Evolutionary conservation across 2,329 filamentous ascomycete genomes (phyloP), one percentile per base, ranked within the genome.

Genomic region (Sporothrix humicola): DNA sequence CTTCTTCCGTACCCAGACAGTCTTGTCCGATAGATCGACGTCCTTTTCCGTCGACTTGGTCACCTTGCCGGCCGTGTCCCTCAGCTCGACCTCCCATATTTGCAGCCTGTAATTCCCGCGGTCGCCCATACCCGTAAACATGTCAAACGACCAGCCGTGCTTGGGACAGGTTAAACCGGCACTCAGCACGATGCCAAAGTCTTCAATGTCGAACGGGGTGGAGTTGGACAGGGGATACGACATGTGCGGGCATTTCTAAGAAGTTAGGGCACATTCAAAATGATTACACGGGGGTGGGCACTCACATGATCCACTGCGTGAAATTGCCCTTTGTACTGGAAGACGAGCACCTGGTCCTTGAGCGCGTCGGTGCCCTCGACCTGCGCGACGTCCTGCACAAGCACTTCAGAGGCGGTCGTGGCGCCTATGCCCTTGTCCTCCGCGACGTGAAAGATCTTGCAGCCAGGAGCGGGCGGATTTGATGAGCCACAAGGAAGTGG

Each of bases 101-200:
- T 85, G 85, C 10, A 93, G 82, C 74, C 82, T 86, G 78, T 93
- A 93, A 63, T 81, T 87, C 0, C 87, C 90, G 0, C 90, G 85
- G 78, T 93, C 91, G 0, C 85, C 85, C 77, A 83, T 83, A 0
- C 91, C 91, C 0, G 90, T 88, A 71, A 89, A 87, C 2, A 93
- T 77, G 78, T 93, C 91, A 79, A 93, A 93, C 0, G 89, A 90
- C 91, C 91, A 93, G 4, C 84, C 88, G 75, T 93, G 91, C 75
- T 92, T 92, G 0, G 90, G 89, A 79, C 91, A 93, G 0, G 85
- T 87, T 3, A 93, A 81, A 0, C 90, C 91, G 0, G 88, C 85
- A 72, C 89, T 91, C 7, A 91, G 79, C 4, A 86, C 83, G 2
- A 91, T 82, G 0, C 91, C 76, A 69, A 77, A 93, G 74, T 93